Evolutionary conservation across 2,329 filamentous ascomycete species (phyloP), one percentile per base, ranked within the genome.

Genomic region (Aspergillus pseudoglaucus): DNA sequence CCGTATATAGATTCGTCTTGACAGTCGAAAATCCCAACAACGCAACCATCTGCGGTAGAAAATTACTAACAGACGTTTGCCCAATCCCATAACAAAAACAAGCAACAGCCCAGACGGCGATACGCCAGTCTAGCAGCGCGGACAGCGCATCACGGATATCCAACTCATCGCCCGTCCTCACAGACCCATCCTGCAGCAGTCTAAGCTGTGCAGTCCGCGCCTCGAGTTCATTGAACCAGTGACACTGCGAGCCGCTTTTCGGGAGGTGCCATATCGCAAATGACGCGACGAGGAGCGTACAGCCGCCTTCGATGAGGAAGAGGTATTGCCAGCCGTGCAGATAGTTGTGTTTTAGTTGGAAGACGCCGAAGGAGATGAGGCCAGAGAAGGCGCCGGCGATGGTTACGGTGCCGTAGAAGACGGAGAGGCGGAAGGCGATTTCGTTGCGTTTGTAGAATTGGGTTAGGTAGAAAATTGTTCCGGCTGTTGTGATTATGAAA

Each of bases 291-390:
- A 53, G 32, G 37, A 52, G 23, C 3, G 58, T 60, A 4, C 59
- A 46, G 8, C 46, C 41, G 9, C 59, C 57, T 41, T 59, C 57
- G 33, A 61, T 59, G 20, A 62, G 51, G 38, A 60, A 61, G 4
- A 62, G 47, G 27, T 57, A 59, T 48, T 53, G 48, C 54, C 55
- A 58, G 47, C 42, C 50, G 40, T 33, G 37, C 4, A 57, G 46
- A 0, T 46, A 41, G 17, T 15, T 37, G 40, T 46, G 44, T 9
- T 57, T 35, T 51, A 52, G 52, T 38, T 57, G 54, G 43, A 61
- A 61, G 1, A 60, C 59, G 14, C 53, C 51, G 47, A 52, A 57
- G 3, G 56, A 53, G 25, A 61, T 58, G 17, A 59, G 39, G 4
- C 58, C 58, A 9, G 49, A 53, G 17, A 60, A 52, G 4, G 58